Base-by-base conservation (phyloP, 768 basidiomycete species). In the Leccinum disarticulatum region DNA sequence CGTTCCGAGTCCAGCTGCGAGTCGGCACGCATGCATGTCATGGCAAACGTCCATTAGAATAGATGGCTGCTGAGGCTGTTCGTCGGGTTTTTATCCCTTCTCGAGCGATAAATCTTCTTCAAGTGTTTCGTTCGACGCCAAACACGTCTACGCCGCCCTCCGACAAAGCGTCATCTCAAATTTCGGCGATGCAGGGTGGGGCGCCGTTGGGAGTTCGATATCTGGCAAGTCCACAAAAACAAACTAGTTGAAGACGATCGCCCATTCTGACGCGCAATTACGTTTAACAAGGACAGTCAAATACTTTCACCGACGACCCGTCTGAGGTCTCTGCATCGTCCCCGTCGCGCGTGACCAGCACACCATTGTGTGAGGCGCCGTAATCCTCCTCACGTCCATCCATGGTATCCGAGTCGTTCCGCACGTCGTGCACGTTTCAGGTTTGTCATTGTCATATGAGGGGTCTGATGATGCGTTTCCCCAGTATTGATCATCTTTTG, bases 41-140 rank as follows among this genome's bases (percentile, higher is more conserved):
- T 41, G 38, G 38, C 17, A 41, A 41, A 41, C 38, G 17, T 41
- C 38, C 17, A n/a, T n/a, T 10, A n/a, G 92, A 95, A 94, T 71
- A 84, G 93, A 38, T 94, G 93, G 90, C 74, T 95, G 13, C 84
- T 96, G n/a, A n/a, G n/a, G n/a, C n/a, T n/a, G n/a, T n/a, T n/a
- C 35, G 86, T 94, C 56, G 93, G 95, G 73, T 87, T 95, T 67
- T 81, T 95, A 38, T 76, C 80, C 1, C 71, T 82, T n/a, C 9
- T 71, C 75, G 22, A 41, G 58, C 46, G 55, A 61, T 19, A 56
- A 22, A 56, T 52, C 56, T 60, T 50, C 55, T 22, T 28, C 31
- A 33, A 33, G 11, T 33, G 31, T 54, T 35, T 63, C 73, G 52
- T 68, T 90, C 11, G 85, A 85, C 49, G 79, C 82, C 19, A 88